Evolutionary conservation across 805 yeast species (phyloP).

Genomic region (Candida tammaniensis): DNA sequence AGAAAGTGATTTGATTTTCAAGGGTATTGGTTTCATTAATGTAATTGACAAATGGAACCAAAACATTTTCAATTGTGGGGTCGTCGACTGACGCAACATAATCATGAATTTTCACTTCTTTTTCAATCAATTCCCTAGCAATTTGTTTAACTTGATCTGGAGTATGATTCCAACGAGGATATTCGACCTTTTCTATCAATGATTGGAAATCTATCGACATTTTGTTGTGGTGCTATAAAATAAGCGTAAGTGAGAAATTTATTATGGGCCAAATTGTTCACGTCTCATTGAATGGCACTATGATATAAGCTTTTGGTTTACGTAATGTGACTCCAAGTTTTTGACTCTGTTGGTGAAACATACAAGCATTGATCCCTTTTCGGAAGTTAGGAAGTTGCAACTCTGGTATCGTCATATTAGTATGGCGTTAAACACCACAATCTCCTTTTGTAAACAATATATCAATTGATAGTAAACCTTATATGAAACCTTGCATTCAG

Average conservation of each 20-base stretch:
- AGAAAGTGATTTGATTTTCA: conserved; percentile 58
- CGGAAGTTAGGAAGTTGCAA: no score
- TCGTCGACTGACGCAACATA: conserved; percentile 43
- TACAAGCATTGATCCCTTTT: no score
- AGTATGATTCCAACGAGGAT: conserved; percentile 59
- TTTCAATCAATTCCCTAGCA: conserved; percentile 44
- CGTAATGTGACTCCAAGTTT: no score
- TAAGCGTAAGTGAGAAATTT: no score
- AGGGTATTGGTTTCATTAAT: conserved; percentile 49
- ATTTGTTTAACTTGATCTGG: conserved; percentile 44
- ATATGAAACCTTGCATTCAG: conserved; percentile 3
- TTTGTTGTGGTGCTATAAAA: neutral
- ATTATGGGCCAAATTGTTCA: no score
- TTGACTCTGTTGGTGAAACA: no score
- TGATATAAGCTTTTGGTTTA: no score
- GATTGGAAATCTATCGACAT: conserved; percentile 2
- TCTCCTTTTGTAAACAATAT: no score
- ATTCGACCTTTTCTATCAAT: conserved; percentile 5
- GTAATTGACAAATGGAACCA: conserved; percentile 49
- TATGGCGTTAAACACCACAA: neutral
- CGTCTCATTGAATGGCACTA: no score
- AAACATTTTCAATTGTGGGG: conserved; percentile 56
- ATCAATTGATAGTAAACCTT: conserved; percentile 4
- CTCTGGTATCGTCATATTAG: neutral
- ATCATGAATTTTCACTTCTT: conserved; percentile 49